Conservation (phyloP, 2,329 filamentous ascomycete species). For the Ophiostoma angusticollis region DNA sequence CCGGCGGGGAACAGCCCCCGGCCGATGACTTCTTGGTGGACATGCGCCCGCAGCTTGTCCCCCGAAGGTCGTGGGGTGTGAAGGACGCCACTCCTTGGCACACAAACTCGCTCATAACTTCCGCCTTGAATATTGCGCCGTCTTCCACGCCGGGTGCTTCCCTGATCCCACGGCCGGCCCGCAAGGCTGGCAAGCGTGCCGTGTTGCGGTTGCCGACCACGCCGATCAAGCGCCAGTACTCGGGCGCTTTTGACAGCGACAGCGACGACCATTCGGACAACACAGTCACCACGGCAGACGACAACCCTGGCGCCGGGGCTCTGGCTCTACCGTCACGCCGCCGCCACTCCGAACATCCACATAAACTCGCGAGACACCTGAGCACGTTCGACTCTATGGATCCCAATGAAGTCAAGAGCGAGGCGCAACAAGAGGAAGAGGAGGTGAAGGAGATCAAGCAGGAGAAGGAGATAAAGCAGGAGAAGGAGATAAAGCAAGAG, state of each 20-base stretch:
- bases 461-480: no score
- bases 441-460: no score
- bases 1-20: conserved; percentile 18
- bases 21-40: conserved; percentile 15
- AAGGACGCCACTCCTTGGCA: no score
- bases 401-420: no score
- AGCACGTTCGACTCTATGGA: no score
- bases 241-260: conserved; percentile 20
- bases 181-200: conserved; percentile 29
- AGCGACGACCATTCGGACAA: neutral
- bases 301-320: conserved; percentile 11
- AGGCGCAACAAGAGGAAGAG: no score
- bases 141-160: neutral
- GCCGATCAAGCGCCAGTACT: conserved; percentile 31
- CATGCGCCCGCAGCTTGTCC: conserved; percentile 16
- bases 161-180: neutral
- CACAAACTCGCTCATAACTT: no score
- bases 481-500: no score
- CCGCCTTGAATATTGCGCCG: neutral
- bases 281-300: conserved; percentile 3
- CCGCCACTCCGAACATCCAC: no score
- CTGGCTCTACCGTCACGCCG: no score
- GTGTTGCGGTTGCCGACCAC: conserved; percentile 28
- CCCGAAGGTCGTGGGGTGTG: no score
- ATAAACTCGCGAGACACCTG: no score